Evolutionary conservation across 257 asterid genomes (phyloP), one percentile per base, ranked within the genome.

Genomic region (Buddleja alternifolia): DNA sequence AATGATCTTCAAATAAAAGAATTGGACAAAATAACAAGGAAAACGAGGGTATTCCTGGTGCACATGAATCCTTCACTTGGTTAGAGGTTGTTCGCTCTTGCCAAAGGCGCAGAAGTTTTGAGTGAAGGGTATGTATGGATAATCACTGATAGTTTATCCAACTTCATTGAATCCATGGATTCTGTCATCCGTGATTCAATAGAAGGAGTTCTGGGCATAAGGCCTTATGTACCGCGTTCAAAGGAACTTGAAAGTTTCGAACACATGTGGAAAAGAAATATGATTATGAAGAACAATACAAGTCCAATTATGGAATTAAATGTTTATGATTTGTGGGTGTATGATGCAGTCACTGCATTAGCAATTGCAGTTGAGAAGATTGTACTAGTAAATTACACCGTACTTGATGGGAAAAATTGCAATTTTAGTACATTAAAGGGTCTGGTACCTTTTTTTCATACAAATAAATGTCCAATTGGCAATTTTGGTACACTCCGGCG

Each of bases 181-280:
- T 71, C 79, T 11, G 19, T 40, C 3, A 76, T 54, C 6, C 82
- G 48, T 32, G 84, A 82, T 66, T 76, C 87, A 0, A 84, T 85
- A 88, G 84, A 89, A 75, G 96, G 95, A 25, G 87, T 83, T 69
- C 17, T 89, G 47, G 96, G 96, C 3, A 29, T 89, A 29, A 83
- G 89, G 76, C 86, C 92, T 7, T 66, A 78, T 59, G 25, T 87
- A 14, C 41, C 81, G 0, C 29, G 58, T 75, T 95, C 0, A 63
- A 63, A 44, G n/a, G 80, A 81, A 4, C 78, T 74, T 0, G 72
- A 75, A n/a, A 74, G 60, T 14, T 83, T 89, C 73, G 63, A 36
- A 75, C 75, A 66, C 51, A 81, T 83, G 63, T 86, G 85, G 86
- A 83, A 72, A 47, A 74, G 73, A 70, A 75, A 76, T 47, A 66